Conservation (phyloP, 208 protist species). For the Tritrichomonas musculus region DNA sequence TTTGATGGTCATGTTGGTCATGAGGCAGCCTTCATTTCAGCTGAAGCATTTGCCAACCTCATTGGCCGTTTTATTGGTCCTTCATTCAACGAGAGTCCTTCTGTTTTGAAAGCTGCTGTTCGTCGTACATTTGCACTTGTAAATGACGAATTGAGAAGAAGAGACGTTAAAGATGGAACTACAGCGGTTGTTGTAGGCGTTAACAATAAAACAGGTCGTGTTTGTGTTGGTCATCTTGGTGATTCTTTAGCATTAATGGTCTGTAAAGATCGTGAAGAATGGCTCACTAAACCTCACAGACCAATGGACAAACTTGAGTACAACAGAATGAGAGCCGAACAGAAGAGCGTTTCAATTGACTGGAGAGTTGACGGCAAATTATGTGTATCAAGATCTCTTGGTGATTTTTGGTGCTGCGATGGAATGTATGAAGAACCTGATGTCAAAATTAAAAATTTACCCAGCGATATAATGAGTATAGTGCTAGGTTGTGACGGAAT, state of each 20-base stretch:
- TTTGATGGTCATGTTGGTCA: slow-evolving; percentile 23
- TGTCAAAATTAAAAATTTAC: background rate
- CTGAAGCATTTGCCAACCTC: background rate
- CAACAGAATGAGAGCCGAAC: background rate
- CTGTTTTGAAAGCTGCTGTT: background rate
- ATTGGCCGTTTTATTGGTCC: background rate
- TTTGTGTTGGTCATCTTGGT: background rate
- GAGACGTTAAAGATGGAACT: slow-evolving; percentile 12
- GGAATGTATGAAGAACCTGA: slow-evolving; percentile 29
- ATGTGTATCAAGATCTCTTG: background rate
- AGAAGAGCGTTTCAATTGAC: background rate
- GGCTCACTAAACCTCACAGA: background rate
- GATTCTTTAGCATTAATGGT: background rate
- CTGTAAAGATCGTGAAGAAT: background rate
- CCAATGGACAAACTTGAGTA: background rate
- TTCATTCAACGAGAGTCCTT: background rate
- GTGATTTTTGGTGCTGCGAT: slow-evolving; percentile 23
- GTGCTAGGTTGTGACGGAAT: background rate
- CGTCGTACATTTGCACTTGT: background rate
- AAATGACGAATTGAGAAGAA: background rate
- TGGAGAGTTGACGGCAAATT: background rate
- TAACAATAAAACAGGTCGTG: too few species aligned
- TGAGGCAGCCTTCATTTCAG: background rate
- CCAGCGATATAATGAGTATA: background rate
- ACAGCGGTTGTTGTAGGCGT: background rate